Conservation (phyloP, 208 protist species). For the Wallacemonas collosoma region DNA sequence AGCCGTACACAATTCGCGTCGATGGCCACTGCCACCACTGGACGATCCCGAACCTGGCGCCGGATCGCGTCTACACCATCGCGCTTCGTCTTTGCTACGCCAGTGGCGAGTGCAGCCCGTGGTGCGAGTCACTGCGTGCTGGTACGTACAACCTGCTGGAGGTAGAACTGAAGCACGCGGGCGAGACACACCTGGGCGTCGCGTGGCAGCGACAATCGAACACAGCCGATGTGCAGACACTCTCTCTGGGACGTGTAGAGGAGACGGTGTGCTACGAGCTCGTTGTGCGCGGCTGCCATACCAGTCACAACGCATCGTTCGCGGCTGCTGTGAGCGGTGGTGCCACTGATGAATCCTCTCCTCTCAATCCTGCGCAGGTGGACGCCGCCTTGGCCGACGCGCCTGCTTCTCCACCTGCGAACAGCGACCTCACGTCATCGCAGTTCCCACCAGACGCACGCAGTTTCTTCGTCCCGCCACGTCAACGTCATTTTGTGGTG, state of each 20-base stretch:
- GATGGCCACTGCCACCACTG: constrained; percentile 44
- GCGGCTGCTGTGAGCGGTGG: constrained; percentile 4
- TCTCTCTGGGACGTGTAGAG: constrained; percentile 67
- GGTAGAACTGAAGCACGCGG: constrained; percentile 59
- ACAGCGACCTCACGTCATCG: neutral
- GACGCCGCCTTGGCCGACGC: constrained; percentile 16
- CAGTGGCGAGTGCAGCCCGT: constrained; percentile 68
- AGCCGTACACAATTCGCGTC: constrained; percentile 62
- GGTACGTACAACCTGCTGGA: constrained; percentile 79
- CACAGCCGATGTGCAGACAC: constrained; percentile 47
- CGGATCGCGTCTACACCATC: constrained; percentile 74
- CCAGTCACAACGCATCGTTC: neutral
- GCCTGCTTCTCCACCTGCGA: neutral
- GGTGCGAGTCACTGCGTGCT: constrained; percentile 50
- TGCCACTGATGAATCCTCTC: neutral
- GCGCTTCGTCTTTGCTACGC: constrained; percentile 78
- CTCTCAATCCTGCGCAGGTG: neutral
- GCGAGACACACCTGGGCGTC: constrained; percentile 84
- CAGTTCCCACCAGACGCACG: constrained; percentile 21
- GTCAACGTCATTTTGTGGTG: constrained; percentile 54
- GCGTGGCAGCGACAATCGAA: constrained; percentile 77
- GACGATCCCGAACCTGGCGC: constrained; percentile 56
- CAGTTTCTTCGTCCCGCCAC: constrained; percentile 49
- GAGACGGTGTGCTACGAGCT: constrained; percentile 85
- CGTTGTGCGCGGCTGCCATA: constrained; percentile 61